Conservation (phyloP, 2,329 filamentous ascomycete genomes). For the Pyrenophora teres region DNA sequence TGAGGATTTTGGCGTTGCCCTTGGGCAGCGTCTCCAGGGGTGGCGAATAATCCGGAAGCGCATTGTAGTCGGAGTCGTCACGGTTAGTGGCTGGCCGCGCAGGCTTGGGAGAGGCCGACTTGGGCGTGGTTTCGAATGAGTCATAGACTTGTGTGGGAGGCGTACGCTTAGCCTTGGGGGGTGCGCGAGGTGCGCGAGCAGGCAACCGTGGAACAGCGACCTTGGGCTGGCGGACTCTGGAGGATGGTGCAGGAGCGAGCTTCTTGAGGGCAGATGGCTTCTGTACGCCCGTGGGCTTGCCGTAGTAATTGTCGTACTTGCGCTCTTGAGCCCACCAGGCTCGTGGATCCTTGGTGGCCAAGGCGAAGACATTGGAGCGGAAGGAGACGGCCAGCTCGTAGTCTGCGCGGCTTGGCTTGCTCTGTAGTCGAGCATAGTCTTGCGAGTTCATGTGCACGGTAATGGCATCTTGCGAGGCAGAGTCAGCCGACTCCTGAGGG, state of each 20-base stretch:
- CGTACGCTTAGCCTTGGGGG: conserved; percentile 45
- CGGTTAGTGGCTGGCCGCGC: conserved; percentile 63
- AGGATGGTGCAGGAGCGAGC: conserved; percentile 45
- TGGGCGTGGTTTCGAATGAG: conserved; percentile 43
- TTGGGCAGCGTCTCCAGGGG: conserved; percentile 66
- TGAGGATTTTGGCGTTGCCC: conserved; percentile 70
- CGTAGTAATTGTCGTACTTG: conserved; percentile 55
- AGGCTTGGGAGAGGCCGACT: conserved; percentile 43
- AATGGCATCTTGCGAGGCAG: conserved; percentile 34
- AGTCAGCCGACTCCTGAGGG: conserved; percentile 34
- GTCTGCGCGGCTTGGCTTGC: conserved; percentile 44
- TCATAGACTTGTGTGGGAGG: conserved; percentile 37
- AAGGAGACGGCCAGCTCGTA: conserved; percentile 44
- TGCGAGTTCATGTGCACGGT: conserved; percentile 43
- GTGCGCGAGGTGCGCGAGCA: conserved; percentile 40
- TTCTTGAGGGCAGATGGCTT: conserved; percentile 45
- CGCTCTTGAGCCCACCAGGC: conserved; percentile 52
- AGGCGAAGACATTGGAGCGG: conserved; percentile 40
- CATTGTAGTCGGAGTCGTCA: conserved; percentile 80
- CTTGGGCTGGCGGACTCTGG: conserved; percentile 39
- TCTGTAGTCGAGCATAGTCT: conserved; percentile 34
- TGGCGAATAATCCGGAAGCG: conserved; percentile 74
- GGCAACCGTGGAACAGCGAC: conserved; percentile 39
- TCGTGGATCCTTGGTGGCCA: conserved; percentile 49
- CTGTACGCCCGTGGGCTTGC: conserved; percentile 51